Evolutionary conservation across 495 filamentous ascomycete genomes (phyloP).

Genomic region (Xylaria castorea): DNA sequence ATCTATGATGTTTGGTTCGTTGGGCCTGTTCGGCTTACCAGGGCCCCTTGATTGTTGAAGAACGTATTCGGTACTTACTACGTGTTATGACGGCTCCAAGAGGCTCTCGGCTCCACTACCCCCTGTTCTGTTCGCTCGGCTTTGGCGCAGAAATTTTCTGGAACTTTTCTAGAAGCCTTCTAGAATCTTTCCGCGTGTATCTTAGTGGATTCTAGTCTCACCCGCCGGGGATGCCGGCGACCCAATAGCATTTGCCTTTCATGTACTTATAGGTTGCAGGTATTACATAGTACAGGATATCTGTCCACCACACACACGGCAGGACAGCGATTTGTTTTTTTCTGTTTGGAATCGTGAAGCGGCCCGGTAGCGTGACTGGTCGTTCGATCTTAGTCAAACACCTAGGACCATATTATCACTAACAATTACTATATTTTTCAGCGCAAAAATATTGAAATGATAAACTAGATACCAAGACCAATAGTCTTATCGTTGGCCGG

Average conservation of each 20-base stretch:
- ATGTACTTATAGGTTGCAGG: background rate
- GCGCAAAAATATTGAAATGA: background rate
- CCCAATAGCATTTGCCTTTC: slow-evolving; percentile 2
- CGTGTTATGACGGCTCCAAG: slow-evolving; percentile 5
- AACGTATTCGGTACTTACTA: slow-evolving; percentile 15
- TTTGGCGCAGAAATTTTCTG: slow-evolving; percentile 17
- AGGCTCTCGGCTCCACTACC: slow-evolving; percentile 8
- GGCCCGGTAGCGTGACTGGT: background rate
- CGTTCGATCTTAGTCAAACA: background rate
- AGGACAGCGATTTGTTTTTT: background rate
- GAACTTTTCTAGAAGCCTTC: slow-evolving; percentile 34
- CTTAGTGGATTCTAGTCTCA: slow-evolving; percentile 16
- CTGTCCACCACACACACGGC: slow-evolving; percentile 3
- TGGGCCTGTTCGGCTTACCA: slow-evolving; percentile 1
- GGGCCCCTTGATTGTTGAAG: background rate
- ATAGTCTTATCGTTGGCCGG: slow-evolving; percentile 1
- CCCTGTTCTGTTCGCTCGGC: slow-evolving; percentile 9
- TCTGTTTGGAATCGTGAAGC: background rate
- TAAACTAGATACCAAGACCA: background rate
- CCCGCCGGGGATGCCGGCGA: slow-evolving; percentile 35
- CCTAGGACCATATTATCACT: background rate
- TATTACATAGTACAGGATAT: background rate
- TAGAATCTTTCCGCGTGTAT: slow-evolving; percentile 35
- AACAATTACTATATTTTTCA: background rate
- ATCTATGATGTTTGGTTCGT: background rate